Evolutionary conservation across 306 rosid species (phyloP), one percentile per base, ranked within the genome.

Genomic region (Lagenaria siceraria): DNA sequence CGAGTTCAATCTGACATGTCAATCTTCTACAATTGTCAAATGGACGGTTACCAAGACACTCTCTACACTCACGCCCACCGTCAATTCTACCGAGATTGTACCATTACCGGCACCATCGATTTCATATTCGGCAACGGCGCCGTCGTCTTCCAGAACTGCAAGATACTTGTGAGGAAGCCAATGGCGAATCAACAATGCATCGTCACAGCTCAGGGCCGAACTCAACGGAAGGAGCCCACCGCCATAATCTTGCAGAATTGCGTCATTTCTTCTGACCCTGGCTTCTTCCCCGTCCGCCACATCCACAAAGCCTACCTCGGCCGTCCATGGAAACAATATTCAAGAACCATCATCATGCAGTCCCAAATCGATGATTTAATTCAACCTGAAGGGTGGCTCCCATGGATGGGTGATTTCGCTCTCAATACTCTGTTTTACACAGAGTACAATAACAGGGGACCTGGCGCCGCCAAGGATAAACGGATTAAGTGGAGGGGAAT

Each of bases 191-290:
- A 91, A 12, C 24, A 52, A 8, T 83, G 87, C 87, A 73, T 85
- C 21, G 92, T 91, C 3, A 85, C 92, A 0, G 96, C 98, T 0
- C 91, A 89, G 0, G 98, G 97, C 0, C 87, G 90, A 38, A 17
- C 3, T 7, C 82, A 87, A 5, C 10, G 22, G 6, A 78, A 79
- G 0, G 79, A 84, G 27, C 84, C 86, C 0, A 52, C 83, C 0
- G 96, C 58, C 0, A 55, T 87, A 3, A 72, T 90, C 42, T 82
- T 93, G 84, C 92, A 88, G 12, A 81, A 58, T 58, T 90, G 98
- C 71, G 69, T 62, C 29, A 86, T 90, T 75, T n/a, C 84, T 0
- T 87, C 87, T 2, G 92, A 81, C 7, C 80, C 85, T 0, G 81
- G 5, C 0, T 89, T 68, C 74, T 2, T 76, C 0, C 40, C 72